These are phyloP conservation scores for Cardamine chenopodiifolia DNA, from an alignment of 345 rosid genomes.

Conservation along the genomic window DNA sequence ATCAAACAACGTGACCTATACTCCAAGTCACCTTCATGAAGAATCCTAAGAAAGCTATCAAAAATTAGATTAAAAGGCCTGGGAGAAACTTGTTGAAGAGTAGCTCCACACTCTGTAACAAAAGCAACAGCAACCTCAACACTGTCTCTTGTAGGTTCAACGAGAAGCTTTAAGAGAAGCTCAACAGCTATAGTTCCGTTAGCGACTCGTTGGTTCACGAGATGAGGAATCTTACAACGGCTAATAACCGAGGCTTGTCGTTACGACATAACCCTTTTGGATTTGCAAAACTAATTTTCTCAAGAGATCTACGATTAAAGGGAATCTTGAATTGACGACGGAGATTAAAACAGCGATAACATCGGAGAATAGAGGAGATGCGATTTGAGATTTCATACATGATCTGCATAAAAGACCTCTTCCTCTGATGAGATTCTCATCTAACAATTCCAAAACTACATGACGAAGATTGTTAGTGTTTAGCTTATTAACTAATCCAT, in stretches of 20 bases:
- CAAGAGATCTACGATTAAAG: constrained; percentile 63
- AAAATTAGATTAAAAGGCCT: constrained; percentile 49
- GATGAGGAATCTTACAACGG: constrained; percentile 67
- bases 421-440: constrained; percentile 68
- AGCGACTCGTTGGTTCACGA: constrained; percentile 75
- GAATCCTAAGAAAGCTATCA: constrained; percentile 65
- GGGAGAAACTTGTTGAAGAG: constrained; percentile 69
- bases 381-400: constrained; percentile 75
- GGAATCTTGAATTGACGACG: constrained; percentile 66
- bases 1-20: constrained; percentile 68
- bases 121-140: constrained; percentile 83
- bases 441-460: constrained; percentile 57
- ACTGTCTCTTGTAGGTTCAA: constrained; percentile 66
- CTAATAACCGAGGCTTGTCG: constrained; percentile 68
- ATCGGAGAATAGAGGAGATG: constrained; percentile 65
- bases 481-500: constrained; percentile 65
- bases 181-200: constrained; percentile 63
- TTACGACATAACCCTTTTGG: constrained; percentile 62
- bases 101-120: constrained; percentile 74
- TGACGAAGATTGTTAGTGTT: constrained; percentile 59
- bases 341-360: constrained; percentile 65
- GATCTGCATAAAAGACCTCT: constrained; percentile 86
- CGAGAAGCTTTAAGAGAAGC: constrained; percentile 62
- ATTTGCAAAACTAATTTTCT: constrained; percentile 65
- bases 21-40: constrained; percentile 72